Base-by-base conservation (phyloP, 192 early-diverging fungal genomes). In the Dimargaris cristalligena region DNA sequence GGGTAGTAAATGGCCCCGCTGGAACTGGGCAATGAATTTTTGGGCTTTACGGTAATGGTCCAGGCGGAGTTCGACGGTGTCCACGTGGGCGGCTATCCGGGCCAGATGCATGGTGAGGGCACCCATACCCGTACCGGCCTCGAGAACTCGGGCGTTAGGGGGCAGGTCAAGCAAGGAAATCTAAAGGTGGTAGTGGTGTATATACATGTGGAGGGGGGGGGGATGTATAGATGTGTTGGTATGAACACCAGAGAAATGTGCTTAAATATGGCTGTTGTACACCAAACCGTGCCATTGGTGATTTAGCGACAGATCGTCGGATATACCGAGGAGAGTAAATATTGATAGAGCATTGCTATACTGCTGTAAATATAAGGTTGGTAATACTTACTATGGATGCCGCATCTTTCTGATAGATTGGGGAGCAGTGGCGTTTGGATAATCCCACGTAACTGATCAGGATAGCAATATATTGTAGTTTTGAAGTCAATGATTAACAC, bases 1-100 rank as follows among this genome's bases (percentile, higher is more conserved):
- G 47, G 41, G n/a, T 0, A 25, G 49, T 56, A 62, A 61, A 11
- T 62, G 22, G 35, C 64, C 64, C 41, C 64, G 64, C 28, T 38
- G 54, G 52, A 55, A 65, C 23, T 54, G 26, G 25, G 10, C 30
- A 48, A 65, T 20, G 16, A 33, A 56, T 44, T 44, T 22, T 51
- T 54, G 29, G 3, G 64, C 60, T 16, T 63, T 61, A 20, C 13
- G 0, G 25, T 31, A 44, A 44, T 16, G n/a, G 10, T 54, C 25
- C 26, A 35, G 33, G 22, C 58, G 44, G 14, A 30, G 30, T 18
- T 65, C 64, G 16, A 65, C 58, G 16, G 64, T 45, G 11, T 63
- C 60, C 32, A 65, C 23, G 35, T 34, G 26, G 22, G 57, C 64
- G 26, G 38, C 33, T 31, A 58, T 6, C 20, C 46, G 46, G 46